Base-by-base conservation (phyloP, 345 rosid species). In the Tarenaya hassleriana region DNA sequence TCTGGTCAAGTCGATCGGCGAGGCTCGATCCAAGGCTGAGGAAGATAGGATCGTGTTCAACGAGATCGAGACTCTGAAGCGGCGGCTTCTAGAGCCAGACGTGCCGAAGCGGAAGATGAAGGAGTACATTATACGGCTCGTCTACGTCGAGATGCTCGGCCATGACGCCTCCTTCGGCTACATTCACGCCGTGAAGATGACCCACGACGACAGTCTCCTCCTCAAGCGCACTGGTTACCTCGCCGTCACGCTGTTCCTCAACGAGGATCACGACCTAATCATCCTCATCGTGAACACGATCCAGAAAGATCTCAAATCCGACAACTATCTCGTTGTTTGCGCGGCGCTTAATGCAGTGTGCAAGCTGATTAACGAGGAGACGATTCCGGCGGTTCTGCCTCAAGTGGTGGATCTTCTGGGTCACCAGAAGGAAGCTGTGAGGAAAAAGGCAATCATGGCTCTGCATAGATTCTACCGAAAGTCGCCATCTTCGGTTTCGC, bases 391-490 rank as follows among this genome's bases (percentile, higher is more conserved):
- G 19, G 94, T 92, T 53, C 34, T 92, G 67, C 95, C 90, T 8
- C 98, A 85, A 75, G 83, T 92, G 10, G 91, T 88, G 13, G 97
- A 88, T 61, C 60, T 92, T 55, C 58, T 92, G 52, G 80, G 71
- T 1, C 98, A 92, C 54, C 72, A 73, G 0, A 92, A 92, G 74
- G 98, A 92, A 67, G 81, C 97, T 49, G 98, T 92, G 11, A 64
- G 98, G 74, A 92, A 83, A 82, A 92, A 92, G 75, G 95, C 98
- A 0, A 69, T 92, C n/a, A 92, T 88, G 98, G 98, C 98, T 44
- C 76, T 92, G 44, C 97, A 92, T 64, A 75, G 97, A 40, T 92
- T 88, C 50, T 75, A 83, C 48, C 87, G 75, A 18, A 92, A 88
- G 73, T 92, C 98, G 27, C 94, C 97, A 0, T 79, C 95, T 37